Base-by-base conservation (phyloP, 1,284 basidiomycete species). In the Sporisorium exsertum region DNA sequence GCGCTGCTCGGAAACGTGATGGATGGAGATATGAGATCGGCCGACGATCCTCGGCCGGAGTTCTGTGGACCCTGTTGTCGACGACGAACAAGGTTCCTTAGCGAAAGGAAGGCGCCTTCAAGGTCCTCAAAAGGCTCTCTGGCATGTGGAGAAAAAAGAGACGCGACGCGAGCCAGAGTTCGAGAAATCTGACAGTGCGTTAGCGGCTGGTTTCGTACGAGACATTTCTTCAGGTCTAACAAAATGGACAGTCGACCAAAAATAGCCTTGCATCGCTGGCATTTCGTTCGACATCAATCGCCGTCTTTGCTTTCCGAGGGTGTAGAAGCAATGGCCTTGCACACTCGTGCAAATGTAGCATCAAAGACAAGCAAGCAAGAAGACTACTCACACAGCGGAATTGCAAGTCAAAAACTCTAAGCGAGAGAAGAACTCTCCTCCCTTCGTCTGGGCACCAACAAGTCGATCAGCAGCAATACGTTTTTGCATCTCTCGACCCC, bases 21-120 rank as follows among this genome's bases (percentile, higher is more conserved):
- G 9, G 26, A 35, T 52, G 49, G 29, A 18, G 37, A 51, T 50
- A 35, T 35, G 47, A 59, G 24, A 33, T 60, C 56, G 56, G 56
- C 56, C 56, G 56, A 58, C 42, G 56, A 37, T 58, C 24, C 27
- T 58, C 56, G 56, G 56, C 56, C 56, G 56, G 56, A 35, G 56
- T 47, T 12, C 6, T 45, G 7, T 37, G 49, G 29, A 35, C 51
- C 51, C 53, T 55, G 40, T 33, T 16, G 51, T 40, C 20, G 50
- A 51, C n/a, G 47, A 49, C 4, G 47, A 47, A 16, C 43, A 24
- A 46, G 24, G n/a, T n/a, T n/a, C n/a, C n/a, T n/a, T n/a, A 46
- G 13, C 24, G 18, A n/a, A 22, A 29, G 15, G 24, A 32, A 35
- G 35, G 13, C 3, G 47, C 27, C 47, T 49, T 26, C 47, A 51